phyloP scores from a whole-genome alignment of 2,329 filamentous ascomycete genomes.

The Aspergillus chevalieri region DNA sequence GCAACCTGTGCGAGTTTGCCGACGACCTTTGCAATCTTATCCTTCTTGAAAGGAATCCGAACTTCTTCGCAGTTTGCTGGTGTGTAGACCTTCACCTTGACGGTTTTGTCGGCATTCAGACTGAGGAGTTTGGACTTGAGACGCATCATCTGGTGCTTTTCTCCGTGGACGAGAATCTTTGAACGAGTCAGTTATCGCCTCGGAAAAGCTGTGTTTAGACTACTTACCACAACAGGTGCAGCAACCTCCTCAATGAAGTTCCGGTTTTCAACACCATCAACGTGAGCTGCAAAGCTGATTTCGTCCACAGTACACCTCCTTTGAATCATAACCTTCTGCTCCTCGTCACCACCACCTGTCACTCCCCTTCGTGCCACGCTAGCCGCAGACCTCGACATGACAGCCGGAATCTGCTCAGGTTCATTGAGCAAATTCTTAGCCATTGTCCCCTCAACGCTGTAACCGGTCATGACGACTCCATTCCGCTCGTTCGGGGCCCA shows the following conservation, averaged over 20 bases:
- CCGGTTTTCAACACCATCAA: conserved; percentile 90
- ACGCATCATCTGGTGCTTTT: conserved; percentile 97
- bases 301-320: conserved; percentile 89
- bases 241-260: conserved; percentile 94
- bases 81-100: conserved; percentile 86
- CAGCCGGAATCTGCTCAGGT: conserved; percentile 86
- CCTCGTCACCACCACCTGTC: conserved; percentile 57
- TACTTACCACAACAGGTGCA: conserved; percentile 82
- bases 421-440: conserved; percentile 92
- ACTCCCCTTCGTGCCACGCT: conserved; percentile 52
- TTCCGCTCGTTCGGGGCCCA: conserved; percentile 97
- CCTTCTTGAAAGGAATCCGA: conserved; percentile 87
- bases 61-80: conserved; percentile 94
- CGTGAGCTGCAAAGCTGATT: conserved; percentile 91
- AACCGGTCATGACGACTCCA: conserved; percentile 96
- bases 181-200: not conserved
- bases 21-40: conserved; percentile 94
- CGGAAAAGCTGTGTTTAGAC: not conserved
- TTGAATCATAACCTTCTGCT: conserved; percentile 87
- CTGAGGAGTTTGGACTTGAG: conserved; percentile 90
- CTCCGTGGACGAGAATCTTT: conserved; percentile 94
- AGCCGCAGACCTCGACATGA: conserved; percentile 67
- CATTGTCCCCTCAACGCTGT: conserved; percentile 98
- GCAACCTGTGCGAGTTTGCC: conserved; percentile 81
- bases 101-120: conserved; percentile 73